Percentiles rank a stretch among this genome's conserved stretches.
These are phyloP conservation scores for Atkinsonella texensis DNA, from an alignment of 2,329 filamentous ascomycete species.

Conservation along the genomic window DNA sequence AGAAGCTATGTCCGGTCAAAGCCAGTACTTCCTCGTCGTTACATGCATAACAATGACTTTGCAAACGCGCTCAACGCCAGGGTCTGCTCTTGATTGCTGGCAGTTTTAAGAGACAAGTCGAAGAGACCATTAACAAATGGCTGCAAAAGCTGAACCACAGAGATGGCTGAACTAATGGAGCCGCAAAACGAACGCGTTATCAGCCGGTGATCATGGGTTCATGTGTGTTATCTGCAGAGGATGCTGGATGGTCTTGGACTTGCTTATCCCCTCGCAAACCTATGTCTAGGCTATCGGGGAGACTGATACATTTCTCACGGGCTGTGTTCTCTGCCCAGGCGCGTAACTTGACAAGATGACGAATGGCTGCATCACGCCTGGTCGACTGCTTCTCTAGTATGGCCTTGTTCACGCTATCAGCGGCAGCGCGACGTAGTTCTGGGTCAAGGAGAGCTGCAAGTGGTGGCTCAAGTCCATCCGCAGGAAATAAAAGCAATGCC, in stretches of 20 bases:
- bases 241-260: constrained; percentile 14
- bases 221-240: constrained; percentile 26
- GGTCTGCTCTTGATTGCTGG: background rate
- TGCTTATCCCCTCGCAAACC: constrained; percentile 26
- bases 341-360: constrained; percentile 67
- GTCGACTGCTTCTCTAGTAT: constrained; percentile 64
- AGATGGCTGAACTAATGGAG: background rate
- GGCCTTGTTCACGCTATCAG: constrained; percentile 77
- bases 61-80: background rate
- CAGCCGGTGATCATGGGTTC: constrained; percentile 42
- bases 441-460: constrained; percentile 69
- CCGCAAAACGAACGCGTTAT: constrained; percentile 3
- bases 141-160: background rate
- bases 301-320: constrained; percentile 18
- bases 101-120: background rate
- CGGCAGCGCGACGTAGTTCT: constrained; percentile 69
- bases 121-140: background rate
- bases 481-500: constrained; percentile 77
- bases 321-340: constrained; percentile 71
- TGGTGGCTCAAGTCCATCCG: constrained; percentile 65
- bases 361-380: constrained; percentile 68
- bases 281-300: constrained; percentile 25
- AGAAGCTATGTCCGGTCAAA: background rate
- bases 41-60: background rate
- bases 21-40: background rate